Percentiles rank a stretch among this genome's conserved stretches.
These are phyloP conservation scores for Ceratonia siliqua DNA, from an alignment of 306 rosid species.

Conservation along the genomic window DNA sequence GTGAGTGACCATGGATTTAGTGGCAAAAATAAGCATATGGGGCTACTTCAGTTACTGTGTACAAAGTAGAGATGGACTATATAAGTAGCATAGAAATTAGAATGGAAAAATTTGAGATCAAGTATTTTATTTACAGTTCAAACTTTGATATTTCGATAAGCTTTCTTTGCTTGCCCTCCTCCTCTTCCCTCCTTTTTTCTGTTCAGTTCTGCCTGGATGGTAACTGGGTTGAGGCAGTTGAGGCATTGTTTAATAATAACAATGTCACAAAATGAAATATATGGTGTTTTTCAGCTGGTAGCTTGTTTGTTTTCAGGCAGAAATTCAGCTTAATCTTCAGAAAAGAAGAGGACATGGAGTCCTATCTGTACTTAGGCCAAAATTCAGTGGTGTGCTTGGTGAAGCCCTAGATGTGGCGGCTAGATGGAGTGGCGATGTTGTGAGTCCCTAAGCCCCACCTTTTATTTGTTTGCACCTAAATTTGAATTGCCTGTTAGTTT, in stretches of 20 bases:
- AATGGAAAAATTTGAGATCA: background rate
- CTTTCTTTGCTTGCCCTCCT: background rate
- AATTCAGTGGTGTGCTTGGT: conserved; percentile 92
- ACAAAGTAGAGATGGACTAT: background rate
- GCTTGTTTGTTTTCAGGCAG: conserved; percentile 69
- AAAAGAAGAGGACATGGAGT: conserved; percentile 96
- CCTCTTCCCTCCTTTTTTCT: background rate
- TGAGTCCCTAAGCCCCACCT: conserved; percentile 47
- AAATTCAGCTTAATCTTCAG: conserved; percentile 85
- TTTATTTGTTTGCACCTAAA: conserved; percentile 25
- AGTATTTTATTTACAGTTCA: background rate
- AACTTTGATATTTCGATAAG: conserved; percentile 4
- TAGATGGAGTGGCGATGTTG: conserved; percentile 98
- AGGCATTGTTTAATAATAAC: background rate
- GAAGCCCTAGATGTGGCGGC: conserved; percentile 94
- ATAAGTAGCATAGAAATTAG: background rate
- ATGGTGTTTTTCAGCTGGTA: conserved; percentile 24
- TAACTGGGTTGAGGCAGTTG: conserved; percentile 10
- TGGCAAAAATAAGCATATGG: background rate
- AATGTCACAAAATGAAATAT: conserved; percentile 5
- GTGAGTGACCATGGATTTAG: background rate
- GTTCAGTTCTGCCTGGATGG: background rate
- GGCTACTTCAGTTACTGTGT: background rate
- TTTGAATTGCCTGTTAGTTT: conserved; percentile 12
- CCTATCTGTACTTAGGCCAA: conserved; percentile 76